These are phyloP conservation scores for Paramecium bursaria DNA, from an alignment of 73 alveolate species.

Conservation along the genomic window DNA sequence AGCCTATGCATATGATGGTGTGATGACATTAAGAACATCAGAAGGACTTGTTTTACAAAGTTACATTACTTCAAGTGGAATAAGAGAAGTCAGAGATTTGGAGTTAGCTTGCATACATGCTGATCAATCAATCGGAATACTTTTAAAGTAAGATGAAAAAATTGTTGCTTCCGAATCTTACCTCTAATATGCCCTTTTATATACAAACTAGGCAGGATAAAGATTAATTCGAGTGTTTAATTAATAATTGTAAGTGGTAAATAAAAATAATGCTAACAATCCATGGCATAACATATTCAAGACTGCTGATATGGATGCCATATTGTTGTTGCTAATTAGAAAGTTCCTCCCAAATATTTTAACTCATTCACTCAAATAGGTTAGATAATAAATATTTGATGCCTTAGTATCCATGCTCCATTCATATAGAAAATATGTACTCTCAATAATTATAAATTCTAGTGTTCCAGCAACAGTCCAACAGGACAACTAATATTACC, in stretches of 20 bases:
- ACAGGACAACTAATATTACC: slow-evolving; percentile 78
- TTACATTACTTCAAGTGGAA: slow-evolving; percentile 73
- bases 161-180: slow-evolving; percentile 71
- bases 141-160: slow-evolving; percentile 74
- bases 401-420: slow-evolving; percentile 68
- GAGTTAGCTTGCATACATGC: slow-evolving; percentile 77
- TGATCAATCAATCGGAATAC: slow-evolving; percentile 77
- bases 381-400: slow-evolving; percentile 71
- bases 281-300: slow-evolving; percentile 73
- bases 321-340: slow-evolving; percentile 61
- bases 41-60: slow-evolving; percentile 74
- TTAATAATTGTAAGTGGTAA: slow-evolving; percentile 66
- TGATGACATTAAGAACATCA: slow-evolving; percentile 74
- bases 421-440: slow-evolving; percentile 72
- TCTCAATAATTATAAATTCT: not conserved
- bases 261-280: slow-evolving; percentile 56
- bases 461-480: slow-evolving; percentile 71
- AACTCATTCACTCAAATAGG: slow-evolving; percentile 49
- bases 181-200: slow-evolving; percentile 80
- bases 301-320: slow-evolving; percentile 77
- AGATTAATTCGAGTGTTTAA: slow-evolving; percentile 81
- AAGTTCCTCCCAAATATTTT: slow-evolving; percentile 59
- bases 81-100: slow-evolving; percentile 73
- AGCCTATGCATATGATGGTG: slow-evolving; percentile 75
- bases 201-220: slow-evolving; percentile 73